Conservation (phyloP, 2,329 filamentous ascomycete species). For the Ophiostoma populinum region DNA sequence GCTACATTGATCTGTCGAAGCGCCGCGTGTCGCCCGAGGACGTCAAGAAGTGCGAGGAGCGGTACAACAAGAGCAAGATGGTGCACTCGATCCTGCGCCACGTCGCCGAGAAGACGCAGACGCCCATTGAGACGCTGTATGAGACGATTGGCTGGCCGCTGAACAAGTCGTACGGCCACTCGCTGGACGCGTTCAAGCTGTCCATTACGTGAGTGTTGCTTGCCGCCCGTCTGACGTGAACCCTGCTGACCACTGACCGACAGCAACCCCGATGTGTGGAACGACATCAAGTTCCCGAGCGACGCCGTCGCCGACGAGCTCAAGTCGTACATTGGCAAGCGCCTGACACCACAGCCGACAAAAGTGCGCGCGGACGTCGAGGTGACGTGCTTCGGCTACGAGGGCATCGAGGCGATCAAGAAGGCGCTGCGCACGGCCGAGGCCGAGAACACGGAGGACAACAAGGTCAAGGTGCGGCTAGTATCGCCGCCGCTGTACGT, state of each 20-base stretch:
- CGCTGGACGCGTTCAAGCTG: constrained; percentile 96
- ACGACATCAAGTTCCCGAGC: constrained; percentile 76
- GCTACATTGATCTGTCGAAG: constrained; percentile 97
- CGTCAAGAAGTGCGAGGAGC: constrained; percentile 95
- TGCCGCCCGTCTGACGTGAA: too few relatives aligned
- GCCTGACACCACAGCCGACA: constrained; percentile 92
- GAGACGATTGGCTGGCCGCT: constrained; percentile 91
- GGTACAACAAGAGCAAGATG: constrained; percentile 99
- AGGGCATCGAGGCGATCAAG: constrained; percentile 98
- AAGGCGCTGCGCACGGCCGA: constrained; percentile 78
- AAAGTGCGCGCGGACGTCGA: constrained; percentile 98
- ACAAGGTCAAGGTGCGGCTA: constrained; percentile 93
- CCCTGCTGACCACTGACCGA: too few relatives aligned
- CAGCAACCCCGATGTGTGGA: constrained; percentile 91
- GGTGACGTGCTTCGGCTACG: constrained; percentile 87
- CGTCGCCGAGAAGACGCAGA: constrained; percentile 90
- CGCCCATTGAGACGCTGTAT: constrained; percentile 88
- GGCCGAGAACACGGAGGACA: constrained; percentile 78
- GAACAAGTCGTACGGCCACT: constrained; percentile 93
- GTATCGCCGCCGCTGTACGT: constrained; percentile 97
- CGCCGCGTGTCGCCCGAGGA: constrained; percentile 94
- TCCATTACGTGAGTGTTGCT: constrained; percentile 65
- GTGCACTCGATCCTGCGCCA: constrained; percentile 98
- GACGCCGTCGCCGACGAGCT: constrained; percentile 76
- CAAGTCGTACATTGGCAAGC: constrained; percentile 90